Evolutionary conservation across 257 asterid species (phyloP).

Genomic region (Penstemon davidsonii): DNA sequence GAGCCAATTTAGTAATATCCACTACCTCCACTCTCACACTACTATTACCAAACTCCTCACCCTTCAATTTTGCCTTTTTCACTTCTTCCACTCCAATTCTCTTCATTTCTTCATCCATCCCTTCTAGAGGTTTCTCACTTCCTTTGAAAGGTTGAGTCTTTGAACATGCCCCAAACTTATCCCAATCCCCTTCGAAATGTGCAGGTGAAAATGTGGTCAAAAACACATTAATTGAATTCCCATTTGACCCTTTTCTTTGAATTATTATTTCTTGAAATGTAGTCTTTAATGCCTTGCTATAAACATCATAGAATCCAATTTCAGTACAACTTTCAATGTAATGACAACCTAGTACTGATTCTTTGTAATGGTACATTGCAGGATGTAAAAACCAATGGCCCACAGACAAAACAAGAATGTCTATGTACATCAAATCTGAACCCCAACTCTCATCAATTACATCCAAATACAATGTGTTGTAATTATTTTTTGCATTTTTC

Average conservation of each 20-base stretch:
- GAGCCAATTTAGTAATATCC: constrained; percentile 62
- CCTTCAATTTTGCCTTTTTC: constrained; percentile 36
- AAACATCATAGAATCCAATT: constrained; percentile 57
- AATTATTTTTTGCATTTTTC: constrained; percentile 35
- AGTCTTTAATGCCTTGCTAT: constrained; percentile 50
- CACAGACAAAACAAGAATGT: constrained; percentile 50
- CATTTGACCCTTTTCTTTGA: constrained; percentile 20
- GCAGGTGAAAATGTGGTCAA: constrained; percentile 71
- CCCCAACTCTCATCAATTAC: constrained; percentile 65
- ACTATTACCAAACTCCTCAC: constrained; percentile 14
- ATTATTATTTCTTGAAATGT: constrained; percentile 36
- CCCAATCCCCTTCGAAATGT: constrained; percentile 93
- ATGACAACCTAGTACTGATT: constrained; percentile 64
- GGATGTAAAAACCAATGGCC: constrained; percentile 80
- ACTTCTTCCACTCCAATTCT: constrained; percentile 42
- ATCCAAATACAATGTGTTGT: constrained; percentile 53
- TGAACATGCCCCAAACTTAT: constrained; percentile 67
- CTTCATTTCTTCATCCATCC: constrained; percentile 70
- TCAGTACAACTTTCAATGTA: constrained; percentile 48
- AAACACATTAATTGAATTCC: constrained; percentile 34
- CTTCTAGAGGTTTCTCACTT: constrained; percentile 47
- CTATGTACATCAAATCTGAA: constrained; percentile 40
- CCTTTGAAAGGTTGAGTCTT: constrained; percentile 51
- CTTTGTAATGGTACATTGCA: constrained; percentile 44
- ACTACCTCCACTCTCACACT: constrained; percentile 49